These are phyloP conservation scores for Paracorniculantispora psalliotae DNA, from an alignment of 2,329 filamentous ascomycete species.

Conservation along the genomic window DNA sequence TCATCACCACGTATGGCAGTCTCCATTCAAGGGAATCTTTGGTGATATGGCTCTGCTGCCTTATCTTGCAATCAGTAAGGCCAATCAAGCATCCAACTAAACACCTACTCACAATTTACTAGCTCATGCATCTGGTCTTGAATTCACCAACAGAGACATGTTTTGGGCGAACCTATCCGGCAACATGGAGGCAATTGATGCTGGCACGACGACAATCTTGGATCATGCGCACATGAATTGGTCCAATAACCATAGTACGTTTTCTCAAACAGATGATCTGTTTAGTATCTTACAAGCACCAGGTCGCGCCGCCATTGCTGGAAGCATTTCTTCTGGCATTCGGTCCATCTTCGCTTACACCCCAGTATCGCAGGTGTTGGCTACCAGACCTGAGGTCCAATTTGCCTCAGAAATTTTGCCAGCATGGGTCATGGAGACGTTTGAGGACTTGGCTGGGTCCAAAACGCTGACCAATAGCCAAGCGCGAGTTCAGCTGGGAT, in stretches of 20 bases:
- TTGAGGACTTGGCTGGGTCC: conserved; percentile 28
- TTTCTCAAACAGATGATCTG: neutral
- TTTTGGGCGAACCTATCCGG: neutral
- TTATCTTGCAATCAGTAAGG: neutral
- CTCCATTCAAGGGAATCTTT: conserved; percentile 23
- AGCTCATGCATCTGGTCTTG: neutral
- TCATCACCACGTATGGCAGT: conserved; percentile 42
- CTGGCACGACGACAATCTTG: neutral
- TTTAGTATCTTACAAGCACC: neutral
- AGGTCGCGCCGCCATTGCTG: conserved; percentile 18
- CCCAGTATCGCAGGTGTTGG: conserved; percentile 26
- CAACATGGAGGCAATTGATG: conserved; percentile 5
- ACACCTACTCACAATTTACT: no score
- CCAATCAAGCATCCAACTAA: neutral
- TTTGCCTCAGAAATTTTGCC: conserved; percentile 23
- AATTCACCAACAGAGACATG: neutral
- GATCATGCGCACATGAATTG: conserved; percentile 5
- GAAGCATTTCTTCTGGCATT: conserved; percentile 34
- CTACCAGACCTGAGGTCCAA: conserved; percentile 25
- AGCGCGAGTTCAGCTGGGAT: neutral
- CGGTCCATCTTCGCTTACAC: conserved; percentile 41
- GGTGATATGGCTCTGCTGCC: neutral
- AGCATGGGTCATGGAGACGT: conserved; percentile 32
- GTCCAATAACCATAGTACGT: neutral
- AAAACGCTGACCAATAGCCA: conserved; percentile 26